Evolutionary conservation across 179 eudicot species (phyloP).

Genomic region (Drosera spatulata): DNA sequence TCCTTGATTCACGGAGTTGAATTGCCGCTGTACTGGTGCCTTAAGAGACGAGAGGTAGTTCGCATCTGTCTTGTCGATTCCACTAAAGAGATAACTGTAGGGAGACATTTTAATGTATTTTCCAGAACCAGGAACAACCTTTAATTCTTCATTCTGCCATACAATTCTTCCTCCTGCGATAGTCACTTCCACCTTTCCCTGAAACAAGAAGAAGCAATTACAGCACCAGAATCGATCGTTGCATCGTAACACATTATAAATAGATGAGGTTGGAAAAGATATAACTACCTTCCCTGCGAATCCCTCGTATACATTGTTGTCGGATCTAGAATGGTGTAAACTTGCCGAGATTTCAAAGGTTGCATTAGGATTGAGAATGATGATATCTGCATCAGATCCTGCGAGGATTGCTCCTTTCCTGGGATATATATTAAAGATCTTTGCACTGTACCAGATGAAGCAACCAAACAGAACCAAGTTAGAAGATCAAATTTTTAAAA

Average conservation of each 20-base stretch:
- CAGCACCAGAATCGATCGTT: neutral
- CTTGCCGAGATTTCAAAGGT: slow-evolving; percentile 65
- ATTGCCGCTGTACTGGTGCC: slow-evolving; percentile 60
- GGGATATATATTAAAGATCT: slow-evolving; percentile 80
- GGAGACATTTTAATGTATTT: slow-evolving; percentile 79
- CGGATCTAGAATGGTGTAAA: slow-evolving; percentile 62
- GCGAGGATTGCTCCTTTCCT: slow-evolving; percentile 89
- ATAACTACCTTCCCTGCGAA: slow-evolving; percentile 66
- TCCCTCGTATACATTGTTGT: slow-evolving; percentile 91
- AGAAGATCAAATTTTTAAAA: neutral
- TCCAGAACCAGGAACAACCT: slow-evolving; percentile 63
- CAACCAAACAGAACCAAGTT: neutral
- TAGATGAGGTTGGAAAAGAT: no score
- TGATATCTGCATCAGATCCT: slow-evolving; percentile 97
- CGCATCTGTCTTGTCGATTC: slow-evolving; percentile 62
- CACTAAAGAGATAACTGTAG: slow-evolving; percentile 62
- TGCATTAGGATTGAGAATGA: slow-evolving; percentile 82
- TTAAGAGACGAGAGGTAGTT: slow-evolving; percentile 60
- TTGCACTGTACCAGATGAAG: slow-evolving; percentile 42
- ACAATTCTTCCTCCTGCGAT: slow-evolving; percentile 86
- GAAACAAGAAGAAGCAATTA: slow-evolving; percentile 2
- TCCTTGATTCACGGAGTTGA: slow-evolving; percentile 19
- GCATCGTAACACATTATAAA: neutral
- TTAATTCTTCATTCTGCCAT: slow-evolving; percentile 66
- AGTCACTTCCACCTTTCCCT: slow-evolving; percentile 97